Evolutionary conservation across 78 protist genomes (phyloP), one percentile per base, ranked within the genome.

Genomic region (Dictyostelium brefeldianum): DNA sequence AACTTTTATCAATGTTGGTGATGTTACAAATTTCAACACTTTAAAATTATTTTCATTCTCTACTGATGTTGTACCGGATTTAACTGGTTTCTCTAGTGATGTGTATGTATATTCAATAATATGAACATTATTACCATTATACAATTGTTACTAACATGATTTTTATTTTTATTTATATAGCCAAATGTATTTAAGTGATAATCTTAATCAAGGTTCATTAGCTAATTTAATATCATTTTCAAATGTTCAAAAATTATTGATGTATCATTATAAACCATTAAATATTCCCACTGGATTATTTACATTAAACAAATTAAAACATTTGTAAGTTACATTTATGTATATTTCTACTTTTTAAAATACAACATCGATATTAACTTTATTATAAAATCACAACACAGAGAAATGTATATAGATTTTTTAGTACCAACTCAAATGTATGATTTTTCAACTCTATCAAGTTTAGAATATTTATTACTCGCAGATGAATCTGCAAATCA

Each of bases 61-160:
- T 8, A 57, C 65, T 5, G n/a, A 57, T 57, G n/a, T n/a, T n/a
- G n/a, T 57, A 57, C 65, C 65, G 17, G 65, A 57, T 57, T 12
- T 57, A 8, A 57, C 65, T 57, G 65, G 65, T n/a, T 57, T n/a
- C n/a, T 57, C 65, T 11, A n/a, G 65, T 57, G 65, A 27, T 57
- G 65, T 57, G 65, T 57, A 57, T 8, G 65, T 57, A 15, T 53
- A 15, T 2, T 15, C 17, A 53, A 15, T 53, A 15, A 54, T 54
- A 54, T 6, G 1, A 54, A 10, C 20, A 54, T n/a, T n/a, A n/a
- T 57, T 8, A 57, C 0, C 17, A 57, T n/a, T 8, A 57, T 7
- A 57, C n/a, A n/a, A n/a, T n/a, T n/a, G n/a, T n/a, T n/a, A n/a
- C n/a, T n/a, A n/a, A n/a, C n/a, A n/a, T n/a, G n/a, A n/a, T n/a